Evolutionary conservation across 139 green algal species (phyloP), one percentile per base, ranked within the genome.

Genomic region (Pleodorina starrii): DNA sequence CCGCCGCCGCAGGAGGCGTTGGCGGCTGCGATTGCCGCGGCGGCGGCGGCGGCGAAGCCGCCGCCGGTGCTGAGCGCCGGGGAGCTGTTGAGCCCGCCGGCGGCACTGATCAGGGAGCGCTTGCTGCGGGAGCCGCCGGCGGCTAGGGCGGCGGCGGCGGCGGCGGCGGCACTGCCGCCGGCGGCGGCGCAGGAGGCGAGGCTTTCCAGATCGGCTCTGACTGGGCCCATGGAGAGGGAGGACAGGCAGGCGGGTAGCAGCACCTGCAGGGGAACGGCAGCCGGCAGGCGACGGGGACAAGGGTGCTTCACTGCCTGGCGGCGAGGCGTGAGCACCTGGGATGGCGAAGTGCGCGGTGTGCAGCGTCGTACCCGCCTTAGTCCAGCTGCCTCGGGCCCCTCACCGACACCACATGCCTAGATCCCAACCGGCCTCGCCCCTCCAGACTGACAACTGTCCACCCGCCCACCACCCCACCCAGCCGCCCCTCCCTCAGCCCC

Each of bases 161-260:
- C n/a, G 77, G 7, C 16, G 32, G 10, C 12, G 48, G 12, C 6
- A 23, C 9, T 4, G 42, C 25, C 40, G 38, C 21, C 21, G 73
- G 25, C 10, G 43, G 42, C 40, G 73, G 23, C 14, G 27, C 38
- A 38, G 38, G 9, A 16, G 25, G 50, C 50, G 32, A 84, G 77
- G 16, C 36, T 32, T 14, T 84, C 77, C 17, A 84, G 16, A 12
- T 84, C 50, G 6, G 32, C n/a, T 25, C 77, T n/a, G 23, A 71
- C 50, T 25, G 77, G 46, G 32, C 77, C 77, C n/a, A 10, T 14
- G 19, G 77, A 36, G 40, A 84, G 50, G 32, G 77, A 50, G 21
- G 19, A 36, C 21, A 84, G 36, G 48, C 77, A 84, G 50, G 77
- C 77, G 7, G 77, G 77, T 4, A 84, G 48, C 32, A 84, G 77